Conservation (phyloP, 2,329 filamentous ascomycete genomes). For the Trichoderma breve region DNA sequence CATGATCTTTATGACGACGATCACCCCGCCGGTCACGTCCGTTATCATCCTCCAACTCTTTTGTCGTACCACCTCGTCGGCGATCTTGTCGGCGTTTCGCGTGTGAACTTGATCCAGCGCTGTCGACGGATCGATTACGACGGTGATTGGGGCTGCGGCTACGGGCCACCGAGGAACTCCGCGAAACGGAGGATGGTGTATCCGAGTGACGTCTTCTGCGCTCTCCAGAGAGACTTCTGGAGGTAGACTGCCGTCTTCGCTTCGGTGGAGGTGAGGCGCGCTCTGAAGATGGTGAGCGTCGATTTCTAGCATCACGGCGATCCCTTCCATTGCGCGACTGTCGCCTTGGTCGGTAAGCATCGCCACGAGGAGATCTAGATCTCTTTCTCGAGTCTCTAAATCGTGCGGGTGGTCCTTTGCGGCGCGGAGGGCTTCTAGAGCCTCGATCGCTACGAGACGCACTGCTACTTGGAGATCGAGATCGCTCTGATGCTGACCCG, state of each 20-base stretch:
- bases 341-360: constrained; percentile 29
- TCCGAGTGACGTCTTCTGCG: constrained; percentile 38
- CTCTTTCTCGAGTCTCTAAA: constrained; percentile 38
- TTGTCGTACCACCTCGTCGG: not conserved
- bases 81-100: constrained; percentile 9
- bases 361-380: constrained; percentile 38
- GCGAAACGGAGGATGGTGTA: constrained; percentile 42
- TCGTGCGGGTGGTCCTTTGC: constrained; percentile 35
- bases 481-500: constrained; percentile 31
- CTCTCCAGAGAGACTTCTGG: constrained; percentile 46
- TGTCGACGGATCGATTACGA: constrained; percentile 21
- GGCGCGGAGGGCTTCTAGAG: constrained; percentile 35
- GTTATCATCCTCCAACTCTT: not conserved
- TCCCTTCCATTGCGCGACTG: constrained; percentile 26
- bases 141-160: constrained; percentile 29
- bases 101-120: constrained; percentile 13
- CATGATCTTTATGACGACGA: not conserved
- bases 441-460: constrained; percentile 32
- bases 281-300: constrained; percentile 37
- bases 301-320: constrained; percentile 24
- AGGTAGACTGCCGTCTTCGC: constrained; percentile 50
- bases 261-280: constrained; percentile 47
- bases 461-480: constrained; percentile 36
- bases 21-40: constrained; percentile 13
- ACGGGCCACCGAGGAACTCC: constrained; percentile 36